phyloP scores from a whole-genome alignment of 345 rosid genomes.

The Murraya koenigii region DNA sequence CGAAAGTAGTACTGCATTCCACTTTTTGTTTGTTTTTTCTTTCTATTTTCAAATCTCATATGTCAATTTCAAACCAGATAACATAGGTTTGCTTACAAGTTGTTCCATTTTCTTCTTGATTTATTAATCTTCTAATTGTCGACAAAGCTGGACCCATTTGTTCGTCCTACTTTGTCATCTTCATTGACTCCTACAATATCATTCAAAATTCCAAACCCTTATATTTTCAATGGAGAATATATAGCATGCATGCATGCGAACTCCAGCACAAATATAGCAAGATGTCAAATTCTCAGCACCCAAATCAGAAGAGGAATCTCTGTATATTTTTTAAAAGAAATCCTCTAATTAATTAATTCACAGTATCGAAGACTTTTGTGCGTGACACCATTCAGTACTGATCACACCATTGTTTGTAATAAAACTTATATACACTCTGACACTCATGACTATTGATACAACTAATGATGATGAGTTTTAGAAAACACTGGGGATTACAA shows the following conservation, averaged over 20 bases:
- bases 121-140: not conserved
- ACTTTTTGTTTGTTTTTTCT: not conserved
- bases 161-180: not conserved
- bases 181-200: not conserved
- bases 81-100: not conserved
- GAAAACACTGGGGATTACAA: not conserved
- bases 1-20: not conserved
- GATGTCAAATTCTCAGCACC: not conserved
- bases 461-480: not conserved
- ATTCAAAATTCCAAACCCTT: not conserved
- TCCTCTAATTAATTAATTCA: not conserved
- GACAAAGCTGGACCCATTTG: slow-evolving; percentile 3
- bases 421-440: no score
- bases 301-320: not conserved
- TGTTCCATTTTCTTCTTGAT: not conserved
- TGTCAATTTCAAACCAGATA: not conserved
- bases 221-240: not conserved
- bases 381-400: not conserved
- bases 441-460: not conserved
- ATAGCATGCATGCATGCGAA: not conserved
- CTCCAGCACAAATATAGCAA: not conserved
- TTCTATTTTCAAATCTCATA: not conserved
- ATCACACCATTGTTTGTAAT: not conserved
- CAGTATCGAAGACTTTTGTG: not conserved
- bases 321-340: not conserved